Evolutionary conservation across 1,284 basidiomycete genomes (phyloP).

Genomic region (Cutaneotrichosporon spelunceum): DNA sequence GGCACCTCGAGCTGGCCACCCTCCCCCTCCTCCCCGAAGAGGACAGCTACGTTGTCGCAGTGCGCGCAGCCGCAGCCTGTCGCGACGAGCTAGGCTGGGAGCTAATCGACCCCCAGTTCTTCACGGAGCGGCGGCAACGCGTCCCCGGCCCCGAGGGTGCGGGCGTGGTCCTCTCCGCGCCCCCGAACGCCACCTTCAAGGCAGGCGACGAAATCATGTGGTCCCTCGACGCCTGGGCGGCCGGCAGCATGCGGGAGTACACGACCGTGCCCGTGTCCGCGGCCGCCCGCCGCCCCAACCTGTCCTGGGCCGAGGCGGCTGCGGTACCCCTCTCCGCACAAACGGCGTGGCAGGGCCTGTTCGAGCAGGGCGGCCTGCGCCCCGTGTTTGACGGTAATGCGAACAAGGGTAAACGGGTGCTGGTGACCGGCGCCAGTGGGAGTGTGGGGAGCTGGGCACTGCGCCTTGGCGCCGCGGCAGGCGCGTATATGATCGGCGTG

Average conservation of each 20-base stretch:
- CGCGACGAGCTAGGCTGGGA: slow-evolving; percentile 19
- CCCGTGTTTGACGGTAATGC: neutral
- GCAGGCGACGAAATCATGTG: slow-evolving; percentile 18
- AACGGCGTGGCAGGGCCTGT: slow-evolving; percentile 23
- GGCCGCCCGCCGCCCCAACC: slow-evolving; percentile 13
- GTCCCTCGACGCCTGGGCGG: slow-evolving; percentile 18
- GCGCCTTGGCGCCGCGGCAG: slow-evolving; percentile 8
- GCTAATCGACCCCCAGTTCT: slow-evolving; percentile 1
- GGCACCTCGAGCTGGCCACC: slow-evolving; percentile 1
- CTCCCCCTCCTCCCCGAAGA: slow-evolving; percentile 9
- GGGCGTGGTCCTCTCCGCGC: slow-evolving; percentile 11
- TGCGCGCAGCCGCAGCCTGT: slow-evolving; percentile 17
- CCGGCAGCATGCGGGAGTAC: slow-evolving; percentile 12
- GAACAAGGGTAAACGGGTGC: slow-evolving; percentile 7
- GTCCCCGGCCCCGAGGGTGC: slow-evolving; percentile 24
- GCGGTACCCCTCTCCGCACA: slow-evolving; percentile 17
- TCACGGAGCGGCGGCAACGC: slow-evolving; percentile 3
- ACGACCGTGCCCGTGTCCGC: slow-evolving; percentile 12
- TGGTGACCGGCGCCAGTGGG: slow-evolving; percentile 16
- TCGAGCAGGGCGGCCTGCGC: slow-evolving; percentile 16
- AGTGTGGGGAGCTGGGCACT: slow-evolving; percentile 18
- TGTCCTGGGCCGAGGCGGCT: slow-evolving; percentile 16
- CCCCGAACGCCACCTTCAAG: neutral
- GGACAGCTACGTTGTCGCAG: slow-evolving; percentile 7
- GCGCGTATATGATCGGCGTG: slow-evolving; percentile 14